Conservation (phyloP, 768 basidiomycete genomes). For the Mycena alexandri region DNA sequence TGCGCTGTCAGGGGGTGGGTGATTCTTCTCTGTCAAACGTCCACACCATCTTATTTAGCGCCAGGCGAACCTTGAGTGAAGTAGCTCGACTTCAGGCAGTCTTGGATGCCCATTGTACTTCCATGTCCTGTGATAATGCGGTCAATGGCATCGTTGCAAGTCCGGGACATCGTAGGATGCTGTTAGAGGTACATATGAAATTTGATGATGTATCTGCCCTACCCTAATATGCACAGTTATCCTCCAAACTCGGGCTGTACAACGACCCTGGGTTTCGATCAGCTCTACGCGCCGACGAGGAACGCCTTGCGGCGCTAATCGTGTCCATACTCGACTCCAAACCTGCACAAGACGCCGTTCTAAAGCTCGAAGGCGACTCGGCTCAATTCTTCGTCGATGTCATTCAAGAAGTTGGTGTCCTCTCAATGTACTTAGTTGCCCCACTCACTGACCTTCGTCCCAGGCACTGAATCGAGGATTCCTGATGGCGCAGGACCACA, state of each 20-base stretch:
- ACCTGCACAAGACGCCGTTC: neutral
- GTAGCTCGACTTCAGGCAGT: constrained; percentile 1
- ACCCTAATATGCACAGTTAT: constrained; percentile 1
- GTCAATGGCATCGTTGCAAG: constrained; percentile 24
- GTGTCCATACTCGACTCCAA: constrained; percentile 12
- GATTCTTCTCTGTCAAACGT: neutral
- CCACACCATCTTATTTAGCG: neutral
- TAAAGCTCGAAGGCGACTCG: constrained; percentile 12
- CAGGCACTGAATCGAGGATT: constrained; percentile 20
- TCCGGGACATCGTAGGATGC: constrained; percentile 15
- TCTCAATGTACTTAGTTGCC: neutral
- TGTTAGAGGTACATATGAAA: constrained; percentile 17
- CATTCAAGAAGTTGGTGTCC: constrained; percentile 16
- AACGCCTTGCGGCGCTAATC: constrained; percentile 16
- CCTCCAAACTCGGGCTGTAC: constrained; percentile 15
- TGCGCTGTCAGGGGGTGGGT: constrained; percentile 11
- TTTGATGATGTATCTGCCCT: neutral
- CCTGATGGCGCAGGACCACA: constrained; percentile 7
- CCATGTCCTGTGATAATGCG: constrained; percentile 10
- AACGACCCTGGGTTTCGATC: constrained; percentile 8
- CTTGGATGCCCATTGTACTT: constrained; percentile 9
- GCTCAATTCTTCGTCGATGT: constrained; percentile 26
- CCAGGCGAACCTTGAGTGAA: constrained; percentile 9
- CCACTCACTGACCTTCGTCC: neutral
- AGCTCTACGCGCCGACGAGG: constrained; percentile 14